Base-by-base conservation (phyloP, 2,329 filamentous ascomycete species). In the Rhinocladiella mackenziei region DNA sequence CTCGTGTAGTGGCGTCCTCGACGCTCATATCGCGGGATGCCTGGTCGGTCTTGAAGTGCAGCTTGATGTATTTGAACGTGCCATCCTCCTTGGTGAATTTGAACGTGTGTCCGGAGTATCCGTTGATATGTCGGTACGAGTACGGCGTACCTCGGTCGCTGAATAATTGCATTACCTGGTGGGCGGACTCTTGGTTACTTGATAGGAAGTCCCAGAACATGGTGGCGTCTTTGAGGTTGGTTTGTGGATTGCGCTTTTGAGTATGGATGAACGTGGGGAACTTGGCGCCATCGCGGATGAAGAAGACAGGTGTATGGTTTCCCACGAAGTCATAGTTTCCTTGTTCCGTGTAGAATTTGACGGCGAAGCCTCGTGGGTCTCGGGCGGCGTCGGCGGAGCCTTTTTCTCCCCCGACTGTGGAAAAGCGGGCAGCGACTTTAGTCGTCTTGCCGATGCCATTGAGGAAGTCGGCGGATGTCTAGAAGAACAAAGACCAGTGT, bases 211-310 rank as follows among this genome's bases (percentile, higher is more conserved):
- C 80, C 80, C 80, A 85, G 65, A 85, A 84, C 68, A 78, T 78
- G 37, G 78, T 82, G 11, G 81, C 78, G 63, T 84, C 79, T 39
- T 78, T 81, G 5, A 86, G 65, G 59, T 86, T 80, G 3, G 80
- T 86, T 55, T 80, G 74, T 0, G 83, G 83, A 56, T 86, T 71
- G 9, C 83, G 73, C 71, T 86, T 86, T 61, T 86, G 83, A 0
- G 83, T 84, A 61, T 85, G 83, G 39, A 86, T 86, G 58, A 86
- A 83, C 59, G 81, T 69, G 17, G 83, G 83, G 60, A 85, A 86
- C 63, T 86, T 85, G 50, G 79, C 74, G 0, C 82, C 80, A 50
- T 87, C 83, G 13, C 70, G 62, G 30, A 71, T 61, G 46, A 71
- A 71, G 58, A 71, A 71, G 6, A 71, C 65, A 65, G 69, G 38